A percentile compares a stretch with the other conserved stretches of the same genome.
These are phyloP conservation scores for Periglandula ipomoeae DNA, from an alignment of 2,329 filamentous ascomycete genomes.

Conservation along the genomic window DNA sequence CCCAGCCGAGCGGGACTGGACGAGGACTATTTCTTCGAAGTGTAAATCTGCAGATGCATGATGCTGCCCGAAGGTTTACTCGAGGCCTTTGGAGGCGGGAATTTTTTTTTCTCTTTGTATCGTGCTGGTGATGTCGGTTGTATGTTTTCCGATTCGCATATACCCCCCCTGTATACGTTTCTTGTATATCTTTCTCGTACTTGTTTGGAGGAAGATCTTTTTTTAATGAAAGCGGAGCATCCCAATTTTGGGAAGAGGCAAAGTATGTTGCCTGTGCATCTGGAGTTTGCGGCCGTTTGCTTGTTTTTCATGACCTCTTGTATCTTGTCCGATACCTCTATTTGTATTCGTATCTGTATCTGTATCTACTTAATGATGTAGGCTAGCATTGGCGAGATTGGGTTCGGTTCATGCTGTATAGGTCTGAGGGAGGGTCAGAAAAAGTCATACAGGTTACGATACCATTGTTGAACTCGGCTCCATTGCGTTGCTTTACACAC, in stretches of 20 bases:
- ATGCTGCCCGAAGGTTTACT: not conserved
- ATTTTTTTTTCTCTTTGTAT: constrained; percentile 1
- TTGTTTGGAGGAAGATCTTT: not conserved
- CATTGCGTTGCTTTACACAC: too few relatives aligned
- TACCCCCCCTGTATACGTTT: constrained; percentile 1
- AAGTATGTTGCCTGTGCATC: not conserved
- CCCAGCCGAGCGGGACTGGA: constrained; percentile 79
- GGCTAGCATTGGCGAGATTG: not conserved
- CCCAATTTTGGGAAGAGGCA: not conserved
- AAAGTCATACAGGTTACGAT: not conserved
- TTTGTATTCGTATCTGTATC: not conserved
- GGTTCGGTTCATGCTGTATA: not conserved
- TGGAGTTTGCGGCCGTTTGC: not conserved
- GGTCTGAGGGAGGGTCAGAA: not conserved
- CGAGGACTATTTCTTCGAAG: constrained; percentile 88
- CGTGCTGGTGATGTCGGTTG: too few relatives aligned
- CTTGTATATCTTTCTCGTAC: not conserved
- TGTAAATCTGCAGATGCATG: constrained; percentile 34
- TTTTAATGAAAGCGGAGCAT: not conserved
- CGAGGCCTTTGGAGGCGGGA: not conserved
- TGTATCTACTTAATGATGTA: not conserved
- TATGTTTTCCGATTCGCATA: constrained; percentile 1
- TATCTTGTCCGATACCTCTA: not conserved
- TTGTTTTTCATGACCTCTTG: not conserved
- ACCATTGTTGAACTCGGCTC: too few relatives aligned